Percentiles rank a stretch among this genome's conserved stretches.
Conservation (phyloP, 306 rosid species). For the Quercus robur region DNA sequence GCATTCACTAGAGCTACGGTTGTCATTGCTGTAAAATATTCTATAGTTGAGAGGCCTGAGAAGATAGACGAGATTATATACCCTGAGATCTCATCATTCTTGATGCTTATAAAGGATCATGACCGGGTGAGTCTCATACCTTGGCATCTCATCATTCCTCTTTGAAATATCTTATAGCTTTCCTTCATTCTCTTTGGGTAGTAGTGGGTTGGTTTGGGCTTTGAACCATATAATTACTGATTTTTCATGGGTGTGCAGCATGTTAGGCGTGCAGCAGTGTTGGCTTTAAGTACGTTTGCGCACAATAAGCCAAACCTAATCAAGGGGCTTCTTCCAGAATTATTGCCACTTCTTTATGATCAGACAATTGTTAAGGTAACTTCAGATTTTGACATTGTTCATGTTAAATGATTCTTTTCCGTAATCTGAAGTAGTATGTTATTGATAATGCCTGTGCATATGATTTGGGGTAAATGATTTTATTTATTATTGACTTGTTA, state of each 20-base stretch:
- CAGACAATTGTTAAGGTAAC: constrained; percentile 92
- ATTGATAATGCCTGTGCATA: neutral
- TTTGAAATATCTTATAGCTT: neutral
- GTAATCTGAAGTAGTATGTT: neutral
- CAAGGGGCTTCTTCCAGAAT: constrained; percentile 92
- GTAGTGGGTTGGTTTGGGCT: constrained; percentile 23
- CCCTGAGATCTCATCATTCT: constrained; percentile 89
- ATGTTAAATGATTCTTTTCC: neutral
- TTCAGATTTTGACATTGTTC: constrained; percentile 4
- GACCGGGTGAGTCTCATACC: constrained; percentile 65
- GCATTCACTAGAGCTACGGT: constrained; percentile 99
- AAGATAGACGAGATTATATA: constrained; percentile 91
- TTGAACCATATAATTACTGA: constrained; percentile 26
- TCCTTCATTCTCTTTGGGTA: neutral
- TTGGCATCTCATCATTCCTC: neutral
- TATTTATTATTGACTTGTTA: neutral
- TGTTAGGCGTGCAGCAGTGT: constrained; percentile 98
- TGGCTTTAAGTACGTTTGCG: constrained; percentile 96
- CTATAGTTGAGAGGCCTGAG: constrained; percentile 96
- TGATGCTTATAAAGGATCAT: constrained; percentile 95
- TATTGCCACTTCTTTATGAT: constrained; percentile 97
- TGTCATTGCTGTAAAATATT: constrained; percentile 96
- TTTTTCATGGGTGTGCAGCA: constrained; percentile 56
- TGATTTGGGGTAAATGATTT: neutral
- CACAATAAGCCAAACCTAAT: constrained; percentile 96